Evolutionary conservation across 768 basidiomycete genomes (phyloP).

Genomic region (Collybia sp.): DNA sequence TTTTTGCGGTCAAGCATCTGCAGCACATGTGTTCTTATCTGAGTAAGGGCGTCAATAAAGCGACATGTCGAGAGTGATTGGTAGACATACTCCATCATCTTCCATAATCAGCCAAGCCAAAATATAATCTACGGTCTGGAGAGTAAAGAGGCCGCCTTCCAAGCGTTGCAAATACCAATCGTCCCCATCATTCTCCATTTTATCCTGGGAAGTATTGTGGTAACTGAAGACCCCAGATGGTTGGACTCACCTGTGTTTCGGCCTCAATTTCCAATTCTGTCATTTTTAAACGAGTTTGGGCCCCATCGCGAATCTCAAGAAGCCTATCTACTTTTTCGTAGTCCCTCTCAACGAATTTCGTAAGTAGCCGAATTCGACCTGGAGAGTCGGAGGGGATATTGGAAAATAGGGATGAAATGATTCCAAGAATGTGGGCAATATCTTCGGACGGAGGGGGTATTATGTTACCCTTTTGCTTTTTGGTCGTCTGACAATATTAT

Average conservation of each 20-base stretch:
- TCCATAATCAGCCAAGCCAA: constrained; percentile 96
- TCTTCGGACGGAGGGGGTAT: constrained; percentile 68
- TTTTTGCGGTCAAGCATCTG: constrained; percentile 75
- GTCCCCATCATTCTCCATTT: constrained; percentile 48
- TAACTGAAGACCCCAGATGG: too few relatives aligned
- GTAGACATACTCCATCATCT: constrained; percentile 82
- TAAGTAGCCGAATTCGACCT: constrained; percentile 71
- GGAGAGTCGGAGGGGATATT: constrained; percentile 85
- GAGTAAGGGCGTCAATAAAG: constrained; percentile 2
- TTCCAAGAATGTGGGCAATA: constrained; percentile 81
- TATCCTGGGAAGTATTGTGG: too few relatives aligned
- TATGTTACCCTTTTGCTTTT: constrained; percentile 55
- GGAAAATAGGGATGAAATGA: constrained; percentile 82
- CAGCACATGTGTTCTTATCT: constrained; percentile 76
- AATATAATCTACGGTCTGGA: constrained; percentile 93
- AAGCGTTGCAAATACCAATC: constrained; percentile 81
- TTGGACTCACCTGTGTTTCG: constrained; percentile 57
- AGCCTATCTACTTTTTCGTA: constrained; percentile 96
- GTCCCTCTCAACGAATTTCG: constrained; percentile 90
- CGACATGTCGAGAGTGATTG: neutral
- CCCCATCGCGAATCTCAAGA: constrained; percentile 77
- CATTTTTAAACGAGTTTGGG: constrained; percentile 51
- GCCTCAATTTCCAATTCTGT: constrained; percentile 64
- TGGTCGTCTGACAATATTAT: constrained; percentile 32
- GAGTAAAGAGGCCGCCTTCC: constrained; percentile 81